Base-by-base conservation (phyloP, 2,329 filamentous ascomycete species). In the Tricladium varicosporioides region DNA sequence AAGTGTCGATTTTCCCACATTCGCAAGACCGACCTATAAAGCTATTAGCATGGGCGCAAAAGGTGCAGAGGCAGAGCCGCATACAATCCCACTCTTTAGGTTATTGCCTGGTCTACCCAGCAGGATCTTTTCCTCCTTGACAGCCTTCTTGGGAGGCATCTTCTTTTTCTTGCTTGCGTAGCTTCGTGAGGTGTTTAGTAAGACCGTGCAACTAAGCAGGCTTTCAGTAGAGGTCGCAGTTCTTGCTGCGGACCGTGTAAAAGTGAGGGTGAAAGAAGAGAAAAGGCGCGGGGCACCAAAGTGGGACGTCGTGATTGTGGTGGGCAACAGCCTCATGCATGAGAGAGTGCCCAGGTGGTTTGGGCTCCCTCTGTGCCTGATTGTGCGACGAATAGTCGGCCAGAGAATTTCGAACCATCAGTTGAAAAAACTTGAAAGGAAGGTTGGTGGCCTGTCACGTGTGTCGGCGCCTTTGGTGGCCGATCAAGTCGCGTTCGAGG, bases 1-100 rank as follows among this genome's bases (percentile, higher is more conserved):
- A 70, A 99, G 86, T 33, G 95, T 99, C 66, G 94, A 99, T 81
- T 99, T 99, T 76, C 94, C 94, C 69, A 99, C 95, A 77, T 99
- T 99, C 76, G 94, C 94, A 71, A 99, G 87, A 78, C 94, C 94
- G 76, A 99, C 92, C 92, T 96, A 74, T 1, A 54, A 60, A 58
- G 19, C 15, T 52, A 54, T 65, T 51, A 63, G 60, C 48, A 47
- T 49, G 42, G 27, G 11, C 47, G 31, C 54, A 54, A 46, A 13
- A 47, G 22, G 16, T 9, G 43, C 19, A 48, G 19, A 49, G 36
- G 36, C 15, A 49, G 56, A 55, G 51, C 69, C 73, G 75, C 85
- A 77, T 82, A 95, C 94, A 86, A 99, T 99, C 80, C 94, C 95
- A 81, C 91, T 97, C 86, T 97, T 99, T 77, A 99, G 77, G 79